These are phyloP conservation scores for Cytospora chrysosperma DNA, from an alignment of 2,329 filamentous ascomycete species.

Conservation along the genomic window DNA sequence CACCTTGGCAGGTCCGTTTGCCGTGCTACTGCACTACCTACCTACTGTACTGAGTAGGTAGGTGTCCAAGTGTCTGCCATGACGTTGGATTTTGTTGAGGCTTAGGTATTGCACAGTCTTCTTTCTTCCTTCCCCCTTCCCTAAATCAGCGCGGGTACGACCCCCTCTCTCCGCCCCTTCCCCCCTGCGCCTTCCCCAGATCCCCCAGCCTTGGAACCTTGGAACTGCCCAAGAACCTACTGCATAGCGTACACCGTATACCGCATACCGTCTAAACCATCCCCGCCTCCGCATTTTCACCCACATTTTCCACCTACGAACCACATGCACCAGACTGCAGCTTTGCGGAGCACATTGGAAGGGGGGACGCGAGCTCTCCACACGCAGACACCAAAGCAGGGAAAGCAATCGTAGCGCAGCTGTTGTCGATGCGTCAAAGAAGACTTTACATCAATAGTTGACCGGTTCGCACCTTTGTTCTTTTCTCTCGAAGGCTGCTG, in stretches of 20 bases:
- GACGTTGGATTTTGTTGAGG: background rate
- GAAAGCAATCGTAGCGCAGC: background rate
- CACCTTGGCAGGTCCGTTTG: no score
- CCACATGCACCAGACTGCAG: no score
- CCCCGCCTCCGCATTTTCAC: conserved; percentile 24
- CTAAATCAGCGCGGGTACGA: background rate
- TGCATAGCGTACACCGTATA: background rate
- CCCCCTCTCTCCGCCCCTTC: background rate
- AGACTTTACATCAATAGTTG: background rate
- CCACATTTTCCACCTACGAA: conserved; percentile 16
- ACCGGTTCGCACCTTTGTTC: background rate
- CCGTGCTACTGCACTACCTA: no score
- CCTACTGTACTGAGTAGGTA: no score
- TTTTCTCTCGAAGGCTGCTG: conserved; percentile 2
- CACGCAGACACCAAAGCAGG: conserved; percentile 2
- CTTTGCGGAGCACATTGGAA: conserved; percentile 14
- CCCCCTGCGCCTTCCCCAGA: background rate
- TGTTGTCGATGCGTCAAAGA: background rate
- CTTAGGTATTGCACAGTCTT: background rate
- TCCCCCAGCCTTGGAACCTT: background rate
- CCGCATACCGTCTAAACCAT: background rate
- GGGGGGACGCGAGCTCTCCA: background rate
- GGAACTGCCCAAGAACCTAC: background rate
- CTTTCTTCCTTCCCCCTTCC: background rate
- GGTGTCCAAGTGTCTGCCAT: no score